Conservation (phyloP, 768 basidiomycete genomes). For the Rhizopogon vinicolor region DNA sequence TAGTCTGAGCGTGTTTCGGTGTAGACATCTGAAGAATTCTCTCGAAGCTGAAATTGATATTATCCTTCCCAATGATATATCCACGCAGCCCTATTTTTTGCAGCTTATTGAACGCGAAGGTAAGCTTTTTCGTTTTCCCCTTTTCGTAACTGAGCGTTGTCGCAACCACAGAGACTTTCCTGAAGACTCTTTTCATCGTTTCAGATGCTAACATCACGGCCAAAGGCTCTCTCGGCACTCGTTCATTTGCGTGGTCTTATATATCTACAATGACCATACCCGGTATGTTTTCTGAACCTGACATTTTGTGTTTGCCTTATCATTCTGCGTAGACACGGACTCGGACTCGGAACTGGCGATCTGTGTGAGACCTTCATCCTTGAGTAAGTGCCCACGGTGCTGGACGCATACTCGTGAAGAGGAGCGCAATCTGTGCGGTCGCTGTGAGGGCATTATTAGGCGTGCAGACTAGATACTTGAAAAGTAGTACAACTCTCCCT, state of each 20-base stretch:
- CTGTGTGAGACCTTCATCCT: conserved; percentile 55
- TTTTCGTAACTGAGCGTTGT: neutral
- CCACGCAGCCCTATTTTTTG: conserved; percentile 24
- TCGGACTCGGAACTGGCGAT: conserved; percentile 32
- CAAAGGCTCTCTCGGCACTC: conserved; percentile 35
- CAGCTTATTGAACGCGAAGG: conserved; percentile 43
- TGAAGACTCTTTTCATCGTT: conserved; percentile 78
- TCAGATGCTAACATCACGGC: conserved; percentile 60
- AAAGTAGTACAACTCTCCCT: neutral
- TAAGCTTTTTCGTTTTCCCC: neutral
- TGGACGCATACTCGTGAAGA: conserved; percentile 69
- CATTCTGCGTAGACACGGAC: conserved; percentile 1
- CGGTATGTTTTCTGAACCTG: conserved; percentile 33
- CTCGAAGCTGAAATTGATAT: conserved; percentile 74
- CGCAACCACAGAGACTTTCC: conserved; percentile 44
- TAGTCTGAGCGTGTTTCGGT: conserved; percentile 3
- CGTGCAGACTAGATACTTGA: neutral
- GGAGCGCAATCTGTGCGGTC: conserved; percentile 52
- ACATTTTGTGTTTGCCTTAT: neutral
- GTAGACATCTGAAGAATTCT: conserved; percentile 68
- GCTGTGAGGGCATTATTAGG: conserved; percentile 43
- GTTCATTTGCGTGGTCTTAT: conserved; percentile 47
- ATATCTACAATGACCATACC: conserved; percentile 36
- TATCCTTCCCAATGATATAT: conserved; percentile 38
- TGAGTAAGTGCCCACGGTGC: conserved; percentile 83